Conservation (phyloP, 75 land plant genomes). For the Pinus albicaulis region DNA sequence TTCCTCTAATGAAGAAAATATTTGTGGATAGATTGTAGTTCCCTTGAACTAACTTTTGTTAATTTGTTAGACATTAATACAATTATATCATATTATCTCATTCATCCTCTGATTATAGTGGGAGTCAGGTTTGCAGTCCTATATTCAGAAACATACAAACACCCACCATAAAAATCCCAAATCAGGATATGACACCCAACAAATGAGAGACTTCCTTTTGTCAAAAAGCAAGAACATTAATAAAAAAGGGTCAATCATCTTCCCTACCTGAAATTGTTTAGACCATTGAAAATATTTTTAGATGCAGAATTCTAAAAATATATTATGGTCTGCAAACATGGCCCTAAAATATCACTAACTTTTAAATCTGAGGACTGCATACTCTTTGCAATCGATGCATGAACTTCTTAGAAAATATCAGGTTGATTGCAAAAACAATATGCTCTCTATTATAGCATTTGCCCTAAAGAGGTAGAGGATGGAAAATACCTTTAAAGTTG, state of each 20-base stretch:
- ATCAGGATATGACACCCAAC: background rate
- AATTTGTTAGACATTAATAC: background rate
- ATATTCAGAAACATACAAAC: background rate
- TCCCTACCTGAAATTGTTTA: background rate
- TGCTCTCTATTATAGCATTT: background rate
- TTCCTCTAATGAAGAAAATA: no score
- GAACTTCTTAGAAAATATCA: background rate
- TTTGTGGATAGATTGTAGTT: no score
- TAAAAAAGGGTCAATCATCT: background rate
- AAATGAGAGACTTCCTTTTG: background rate
- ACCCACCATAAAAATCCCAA: background rate
- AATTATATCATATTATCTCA: background rate
- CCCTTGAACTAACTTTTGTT: no score
- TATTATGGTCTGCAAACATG: background rate
- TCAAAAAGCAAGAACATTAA: background rate
- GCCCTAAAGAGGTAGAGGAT: background rate
- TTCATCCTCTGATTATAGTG: background rate
- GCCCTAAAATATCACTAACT: background rate
- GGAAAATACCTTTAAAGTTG: constrained; percentile 57
- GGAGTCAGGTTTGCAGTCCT: background rate
- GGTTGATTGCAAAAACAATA: background rate
- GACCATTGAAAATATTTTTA: background rate
- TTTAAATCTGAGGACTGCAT: background rate
- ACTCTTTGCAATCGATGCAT: background rate
- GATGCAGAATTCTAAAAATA: background rate